These are phyloP conservation scores for Bimuria novae-zelandiae DNA, from an alignment of 2,329 filamentous ascomycete species.

Conservation along the genomic window DNA sequence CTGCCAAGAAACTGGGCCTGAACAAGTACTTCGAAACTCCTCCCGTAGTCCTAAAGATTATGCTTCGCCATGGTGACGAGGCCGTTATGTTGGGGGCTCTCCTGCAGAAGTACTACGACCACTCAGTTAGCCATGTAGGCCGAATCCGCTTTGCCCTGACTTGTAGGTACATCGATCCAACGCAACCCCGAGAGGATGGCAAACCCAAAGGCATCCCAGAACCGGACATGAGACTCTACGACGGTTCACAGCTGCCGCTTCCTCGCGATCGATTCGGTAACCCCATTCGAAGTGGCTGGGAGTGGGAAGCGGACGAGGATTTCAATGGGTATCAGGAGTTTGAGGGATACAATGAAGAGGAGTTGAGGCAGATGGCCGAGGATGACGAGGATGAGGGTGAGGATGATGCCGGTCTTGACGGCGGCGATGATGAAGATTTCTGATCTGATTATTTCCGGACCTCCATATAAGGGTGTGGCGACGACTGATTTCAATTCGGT, in stretches of 20 bases:
- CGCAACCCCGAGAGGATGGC: constrained; percentile 38
- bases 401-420: background rate
- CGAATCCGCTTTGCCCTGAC: constrained; percentile 63
- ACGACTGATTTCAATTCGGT: too few relatives aligned
- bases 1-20: constrained; percentile 46
- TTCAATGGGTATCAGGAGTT: background rate
- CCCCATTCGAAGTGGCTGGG: background rate
- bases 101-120: constrained; percentile 66
- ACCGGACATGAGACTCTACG: constrained; percentile 43
- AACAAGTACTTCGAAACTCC: constrained; percentile 24
- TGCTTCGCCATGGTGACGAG: constrained; percentile 66
- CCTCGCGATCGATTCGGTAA: too few relatives aligned
- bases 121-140: constrained; percentile 58
- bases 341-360: background rate
- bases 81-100: constrained; percentile 65
- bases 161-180: constrained; percentile 57
- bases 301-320: background rate
- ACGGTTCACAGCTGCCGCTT: constrained; percentile 27
- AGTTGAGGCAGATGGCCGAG: background rate
- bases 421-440: background rate
- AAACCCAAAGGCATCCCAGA: constrained; percentile 36
- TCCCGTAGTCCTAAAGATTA: constrained; percentile 50
- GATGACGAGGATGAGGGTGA: background rate
- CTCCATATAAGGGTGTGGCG: too few relatives aligned
- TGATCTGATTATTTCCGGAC: too few relatives aligned